These are phyloP conservation scores for Arthrobotrys megalospora DNA, from an alignment of 2,329 filamentous ascomycete species.

Conservation along the genomic window DNA sequence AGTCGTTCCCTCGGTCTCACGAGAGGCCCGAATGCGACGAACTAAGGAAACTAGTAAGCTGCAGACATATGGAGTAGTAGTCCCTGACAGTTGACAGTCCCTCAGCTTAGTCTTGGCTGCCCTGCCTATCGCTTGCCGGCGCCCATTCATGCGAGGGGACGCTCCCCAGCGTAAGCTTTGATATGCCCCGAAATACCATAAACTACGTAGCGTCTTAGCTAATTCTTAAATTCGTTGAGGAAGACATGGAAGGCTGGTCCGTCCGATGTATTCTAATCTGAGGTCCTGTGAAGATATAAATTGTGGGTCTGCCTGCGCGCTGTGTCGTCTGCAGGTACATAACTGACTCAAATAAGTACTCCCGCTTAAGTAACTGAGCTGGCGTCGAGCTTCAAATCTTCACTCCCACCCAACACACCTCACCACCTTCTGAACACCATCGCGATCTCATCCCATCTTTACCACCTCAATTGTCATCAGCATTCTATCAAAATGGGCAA, in stretches of 20 bases:
- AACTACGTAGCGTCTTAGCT: not conserved
- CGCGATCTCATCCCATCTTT: slow-evolving; percentile 1
- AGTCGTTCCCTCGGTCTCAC: not conserved
- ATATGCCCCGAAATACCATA: not conserved
- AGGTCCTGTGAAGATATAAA: slow-evolving; percentile 18
- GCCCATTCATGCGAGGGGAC: slow-evolving; percentile 39
- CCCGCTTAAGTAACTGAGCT: not conserved
- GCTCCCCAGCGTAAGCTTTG: slow-evolving; percentile 5
- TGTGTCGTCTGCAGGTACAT: slow-evolving; percentile 14
- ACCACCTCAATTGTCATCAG: slow-evolving; percentile 24
- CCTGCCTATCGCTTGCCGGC: slow-evolving; percentile 40
- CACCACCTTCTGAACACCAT: not conserved
- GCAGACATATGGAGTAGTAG: not conserved
- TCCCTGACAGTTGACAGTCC: not conserved
- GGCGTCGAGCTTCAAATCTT: slow-evolving; percentile 18
- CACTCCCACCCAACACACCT: slow-evolving; percentile 21
- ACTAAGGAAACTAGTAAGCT: not conserved
- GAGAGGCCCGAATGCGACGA: slow-evolving; percentile 18
- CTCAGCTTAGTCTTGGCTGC: slow-evolving; percentile 32
- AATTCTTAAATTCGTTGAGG: slow-evolving; percentile 16
- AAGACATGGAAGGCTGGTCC: not conserved
- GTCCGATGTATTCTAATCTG: not conserved
- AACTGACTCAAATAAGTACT: not conserved
- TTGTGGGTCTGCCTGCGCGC: slow-evolving; percentile 4
- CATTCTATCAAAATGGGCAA: slow-evolving; percentile 66